Conservation (phyloP, 495 filamentous ascomycete genomes). For the Rhypophila decipiens region DNA sequence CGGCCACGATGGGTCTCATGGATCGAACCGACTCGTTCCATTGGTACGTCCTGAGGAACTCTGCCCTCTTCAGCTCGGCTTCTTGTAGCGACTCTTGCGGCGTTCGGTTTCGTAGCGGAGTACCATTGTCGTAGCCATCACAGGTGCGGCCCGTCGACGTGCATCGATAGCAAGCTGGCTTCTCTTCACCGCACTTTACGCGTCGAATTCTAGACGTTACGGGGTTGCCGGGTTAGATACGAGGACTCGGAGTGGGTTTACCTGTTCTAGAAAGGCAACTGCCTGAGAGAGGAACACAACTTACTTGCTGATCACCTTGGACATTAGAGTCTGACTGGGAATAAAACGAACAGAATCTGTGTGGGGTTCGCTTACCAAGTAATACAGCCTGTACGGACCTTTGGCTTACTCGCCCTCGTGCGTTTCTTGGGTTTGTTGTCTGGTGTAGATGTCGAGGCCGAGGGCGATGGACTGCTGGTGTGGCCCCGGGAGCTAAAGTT, state of each 20-base stretch:
- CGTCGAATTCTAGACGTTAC: constrained; percentile 17
- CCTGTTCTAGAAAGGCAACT: too few relatives aligned
- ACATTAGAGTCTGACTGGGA: not conserved
- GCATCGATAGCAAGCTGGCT: constrained; percentile 34
- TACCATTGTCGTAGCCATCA: constrained; percentile 36
- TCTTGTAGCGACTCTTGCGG: not conserved
- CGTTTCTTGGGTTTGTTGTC: constrained; percentile 16
- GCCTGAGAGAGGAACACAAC: not conserved
- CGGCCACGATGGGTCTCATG: constrained; percentile 30
- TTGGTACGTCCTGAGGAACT: constrained; percentile 26
- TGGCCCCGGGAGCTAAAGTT: not conserved
- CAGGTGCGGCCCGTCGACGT: constrained; percentile 37
- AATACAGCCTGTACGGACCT: constrained; percentile 27
- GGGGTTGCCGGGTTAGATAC: too few relatives aligned
- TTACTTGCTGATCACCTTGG: constrained; percentile 4
- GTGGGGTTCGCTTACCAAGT: constrained; percentile 17
- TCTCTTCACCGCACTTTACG: constrained; percentile 38
- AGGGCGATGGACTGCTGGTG: constrained; percentile 11
- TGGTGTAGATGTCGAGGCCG: not conserved
- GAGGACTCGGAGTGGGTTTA: too few relatives aligned
- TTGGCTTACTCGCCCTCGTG: constrained; percentile 27
- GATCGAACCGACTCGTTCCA: constrained; percentile 24
- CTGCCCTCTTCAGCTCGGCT: constrained; percentile 21
- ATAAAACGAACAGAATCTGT: not conserved
- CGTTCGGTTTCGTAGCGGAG: not conserved